These are phyloP conservation scores for Sanguinoderma infundibulare DNA, from an alignment of 1,284 basidiomycete genomes.

Conservation along the genomic window DNA sequence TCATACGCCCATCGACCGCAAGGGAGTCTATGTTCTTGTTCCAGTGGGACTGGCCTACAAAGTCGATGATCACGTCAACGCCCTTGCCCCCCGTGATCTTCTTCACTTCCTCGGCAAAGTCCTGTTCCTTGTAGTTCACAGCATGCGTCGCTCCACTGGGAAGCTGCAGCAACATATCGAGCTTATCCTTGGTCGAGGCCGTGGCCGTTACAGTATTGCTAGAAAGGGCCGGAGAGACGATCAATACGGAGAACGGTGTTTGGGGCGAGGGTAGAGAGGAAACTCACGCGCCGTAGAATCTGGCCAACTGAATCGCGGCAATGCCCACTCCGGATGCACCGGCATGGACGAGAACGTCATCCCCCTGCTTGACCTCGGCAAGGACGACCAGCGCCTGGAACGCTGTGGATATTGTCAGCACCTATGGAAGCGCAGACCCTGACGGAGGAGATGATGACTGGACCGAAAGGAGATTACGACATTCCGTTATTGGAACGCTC, in stretches of 20 bases:
- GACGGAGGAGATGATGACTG: background rate
- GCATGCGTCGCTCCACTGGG: conserved; percentile 72
- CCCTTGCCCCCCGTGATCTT: conserved; percentile 68
- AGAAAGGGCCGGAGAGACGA: conserved; percentile 7
- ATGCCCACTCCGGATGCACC: conserved; percentile 91
- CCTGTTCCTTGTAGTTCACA: conserved; percentile 87
- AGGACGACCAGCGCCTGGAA: conserved; percentile 82
- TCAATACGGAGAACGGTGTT: conserved; percentile 13
- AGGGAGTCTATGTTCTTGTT: conserved; percentile 80
- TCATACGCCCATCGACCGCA: conserved; percentile 81
- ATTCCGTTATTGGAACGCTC: background rate
- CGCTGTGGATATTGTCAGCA: conserved; percentile 46
- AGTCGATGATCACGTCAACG: conserved; percentile 87
- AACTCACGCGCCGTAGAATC: conserved; percentile 73
- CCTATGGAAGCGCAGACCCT: background rate
- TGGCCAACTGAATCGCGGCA: conserved; percentile 89
- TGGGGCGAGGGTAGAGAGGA: background rate
- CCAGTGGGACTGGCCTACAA: conserved; percentile 87
- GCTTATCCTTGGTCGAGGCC: conserved; percentile 85
- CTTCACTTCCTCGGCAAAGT: conserved; percentile 76
- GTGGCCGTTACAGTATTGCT: conserved; percentile 82
- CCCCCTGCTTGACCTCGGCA: conserved; percentile 71
- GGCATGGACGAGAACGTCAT: conserved; percentile 87
- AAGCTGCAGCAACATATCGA: conserved; percentile 74
- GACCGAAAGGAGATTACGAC: background rate